Evolutionary conservation across 2,329 filamentous ascomycete species (phyloP), one percentile per base, ranked within the genome.

Genomic region (Claviceps spartinae): DNA sequence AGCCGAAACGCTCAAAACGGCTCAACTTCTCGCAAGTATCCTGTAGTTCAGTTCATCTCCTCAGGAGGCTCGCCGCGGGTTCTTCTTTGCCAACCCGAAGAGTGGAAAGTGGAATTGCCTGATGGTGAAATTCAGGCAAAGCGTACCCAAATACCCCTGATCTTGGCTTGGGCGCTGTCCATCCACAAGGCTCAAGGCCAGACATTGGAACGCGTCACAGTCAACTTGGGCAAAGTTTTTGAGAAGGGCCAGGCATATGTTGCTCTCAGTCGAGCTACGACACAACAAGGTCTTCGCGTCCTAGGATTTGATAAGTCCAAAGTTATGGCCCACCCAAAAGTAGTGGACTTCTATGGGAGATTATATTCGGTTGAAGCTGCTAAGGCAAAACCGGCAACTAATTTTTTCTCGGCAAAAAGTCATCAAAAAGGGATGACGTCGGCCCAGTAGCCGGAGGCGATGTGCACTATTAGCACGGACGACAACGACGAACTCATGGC

Each of bases 171-270:
- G 93, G 93, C 93, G 2, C 71, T 98, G 20, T 95, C 89, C 1
- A 98, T 98, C 54, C 93, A 98, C 73, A 98, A 98, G 69, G 93
- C 93, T 1, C 91, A 97, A 65, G 91, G 91, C 1, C 91, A 97
- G 66, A 97, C 91, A 1, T 72, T 96, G 26, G 89, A 95, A 62
- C 78, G 91, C 49, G 93, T 98, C 54, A 95, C 95, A 63, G 93
- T 98, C 26, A 89, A 98, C 64, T 75, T 98, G 0, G 86, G 88
- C 34, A 85, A 81, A 55, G 87, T 95, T 1, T 98, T 98, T 61
- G 93, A 98, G 65, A 96, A 95, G 67, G 93, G 93, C 0, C 93
- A 98, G 67, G 93, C 93, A 5, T 98, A 98, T 63, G 93, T 98
- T 49, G 93, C 93, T 49, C 79, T 98, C 14, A 95, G 88, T 72